Conservation (phyloP, 441 rosid genomes). For the Erodium trifolium region DNA sequence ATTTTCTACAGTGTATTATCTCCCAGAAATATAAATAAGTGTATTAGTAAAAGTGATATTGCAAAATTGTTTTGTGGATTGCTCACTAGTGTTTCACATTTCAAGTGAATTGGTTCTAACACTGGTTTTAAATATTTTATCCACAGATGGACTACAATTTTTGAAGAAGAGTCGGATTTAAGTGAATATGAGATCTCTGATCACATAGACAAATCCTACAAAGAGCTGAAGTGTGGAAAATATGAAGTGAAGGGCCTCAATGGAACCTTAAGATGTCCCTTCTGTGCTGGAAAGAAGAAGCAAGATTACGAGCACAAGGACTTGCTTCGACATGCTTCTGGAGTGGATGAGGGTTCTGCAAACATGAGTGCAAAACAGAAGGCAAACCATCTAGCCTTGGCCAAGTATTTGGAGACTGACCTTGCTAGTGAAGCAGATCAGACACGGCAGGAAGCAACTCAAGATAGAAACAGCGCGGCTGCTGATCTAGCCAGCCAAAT, state of each 20-base stretch:
- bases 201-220: slow-evolving; percentile 51
- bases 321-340: slow-evolving; percentile 72
- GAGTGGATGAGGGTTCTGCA: slow-evolving; percentile 67
- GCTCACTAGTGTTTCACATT: too few relatives aligned
- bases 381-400: slow-evolving; percentile 72
- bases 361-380: slow-evolving; percentile 59
- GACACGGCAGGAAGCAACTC: slow-evolving; percentile 30
- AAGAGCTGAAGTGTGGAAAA: slow-evolving; percentile 34
- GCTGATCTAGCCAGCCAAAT: slow-evolving; percentile 46
- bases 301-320: slow-evolving; percentile 70
- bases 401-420: slow-evolving; percentile 49
- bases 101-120: neutral
- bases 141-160: slow-evolving; percentile 45
- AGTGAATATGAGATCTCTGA: slow-evolving; percentile 64
- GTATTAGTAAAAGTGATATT: neutral
- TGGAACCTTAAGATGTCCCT: slow-evolving; percentile 64
- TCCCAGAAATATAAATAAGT: neutral
- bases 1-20: neutral
- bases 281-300: slow-evolving; percentile 78
- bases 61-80: too few relatives aligned
- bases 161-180: slow-evolving; percentile 64
- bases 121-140: slow-evolving; percentile 2
- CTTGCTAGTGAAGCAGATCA: slow-evolving; percentile 42
- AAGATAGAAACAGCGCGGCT: slow-evolving; percentile 33
- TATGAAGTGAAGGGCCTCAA: slow-evolving; percentile 47